These are phyloP conservation scores for Gossypium arboreum DNA, from an alignment of 345 rosid species.

Conservation along the genomic window DNA sequence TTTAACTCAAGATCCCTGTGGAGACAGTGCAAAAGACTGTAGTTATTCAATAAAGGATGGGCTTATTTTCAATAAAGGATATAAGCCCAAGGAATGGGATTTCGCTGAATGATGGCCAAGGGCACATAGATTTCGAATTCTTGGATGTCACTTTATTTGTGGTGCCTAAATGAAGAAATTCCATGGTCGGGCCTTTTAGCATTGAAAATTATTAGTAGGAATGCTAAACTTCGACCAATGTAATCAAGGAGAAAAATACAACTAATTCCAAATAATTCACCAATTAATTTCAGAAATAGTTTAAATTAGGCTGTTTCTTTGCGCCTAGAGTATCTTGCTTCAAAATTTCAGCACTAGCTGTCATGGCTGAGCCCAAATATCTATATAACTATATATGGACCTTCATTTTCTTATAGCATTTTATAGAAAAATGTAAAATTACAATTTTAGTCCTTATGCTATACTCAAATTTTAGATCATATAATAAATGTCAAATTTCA, in stretches of 20 bases:
- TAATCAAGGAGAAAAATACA: background rate
- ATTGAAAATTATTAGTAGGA: background rate
- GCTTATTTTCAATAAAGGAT: background rate
- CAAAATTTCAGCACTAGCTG: background rate
- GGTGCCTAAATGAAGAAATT: slow-evolving; percentile 22
- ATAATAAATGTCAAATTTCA: no score
- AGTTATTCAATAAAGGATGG: slow-evolving; percentile 41
- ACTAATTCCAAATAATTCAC: background rate
- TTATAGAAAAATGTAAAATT: no score
- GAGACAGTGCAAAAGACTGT: slow-evolving; percentile 62
- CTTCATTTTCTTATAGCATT: no score
- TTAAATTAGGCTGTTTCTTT: background rate
- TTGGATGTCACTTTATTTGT: slow-evolving; percentile 15
- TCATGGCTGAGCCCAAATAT: background rate
- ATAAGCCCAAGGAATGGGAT: slow-evolving; percentile 25
- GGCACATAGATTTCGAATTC: slow-evolving; percentile 27
- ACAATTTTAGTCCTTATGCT: no score
- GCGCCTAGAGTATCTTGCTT: background rate
- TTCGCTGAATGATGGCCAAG: background rate
- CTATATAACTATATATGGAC: no score
- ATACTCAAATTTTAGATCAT: no score
- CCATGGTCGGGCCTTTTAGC: background rate
- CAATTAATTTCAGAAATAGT: background rate
- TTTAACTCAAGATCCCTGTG: slow-evolving; percentile 34
- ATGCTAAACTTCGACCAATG: background rate